phyloP scores from a whole-genome alignment of 192 early-diverging fungal species.

The Lunasporangiospora selenospora region DNA sequence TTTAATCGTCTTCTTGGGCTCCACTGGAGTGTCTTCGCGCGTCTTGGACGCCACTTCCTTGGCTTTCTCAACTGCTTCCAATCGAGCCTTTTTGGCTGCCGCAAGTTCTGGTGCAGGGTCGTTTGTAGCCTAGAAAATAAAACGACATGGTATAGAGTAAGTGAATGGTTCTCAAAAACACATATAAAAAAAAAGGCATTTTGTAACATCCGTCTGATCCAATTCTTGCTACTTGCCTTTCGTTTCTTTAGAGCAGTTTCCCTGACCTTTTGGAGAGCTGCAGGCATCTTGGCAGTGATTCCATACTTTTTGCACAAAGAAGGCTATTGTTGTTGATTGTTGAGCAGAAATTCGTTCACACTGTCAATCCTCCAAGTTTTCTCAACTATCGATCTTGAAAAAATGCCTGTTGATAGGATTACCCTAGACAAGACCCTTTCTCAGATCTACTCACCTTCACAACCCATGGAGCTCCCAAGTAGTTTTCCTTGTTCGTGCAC shows the following conservation, averaged over 20 bases:
- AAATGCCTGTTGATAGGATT: neutral
- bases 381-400: no score
- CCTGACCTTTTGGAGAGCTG: slow-evolving; percentile 49
- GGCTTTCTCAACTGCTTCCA: slow-evolving; percentile 42
- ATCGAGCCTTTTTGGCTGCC: slow-evolving; percentile 34
- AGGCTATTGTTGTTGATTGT: slow-evolving; percentile 31
- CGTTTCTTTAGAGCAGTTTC: slow-evolving; percentile 47
- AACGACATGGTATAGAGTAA: no score
- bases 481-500: slow-evolving; percentile 66
- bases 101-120: slow-evolving; percentile 40
- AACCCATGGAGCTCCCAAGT: slow-evolving; percentile 76
- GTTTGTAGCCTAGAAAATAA: no score
- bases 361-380: neutral
- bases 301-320: slow-evolving; percentile 55
- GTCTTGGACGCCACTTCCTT: slow-evolving; percentile 40
- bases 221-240: slow-evolving; percentile 10
- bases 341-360: no score
- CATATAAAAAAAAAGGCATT: neutral
- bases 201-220: neutral
- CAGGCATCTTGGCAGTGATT: slow-evolving; percentile 50
- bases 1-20: slow-evolving; percentile 56
- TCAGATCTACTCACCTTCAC: slow-evolving; percentile 55
- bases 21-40: slow-evolving; percentile 29
- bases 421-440: neutral
- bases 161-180: no score